These are phyloP conservation scores for Articulospora tetracladia DNA, from an alignment of 495 filamentous ascomycete species.

Conservation along the genomic window DNA sequence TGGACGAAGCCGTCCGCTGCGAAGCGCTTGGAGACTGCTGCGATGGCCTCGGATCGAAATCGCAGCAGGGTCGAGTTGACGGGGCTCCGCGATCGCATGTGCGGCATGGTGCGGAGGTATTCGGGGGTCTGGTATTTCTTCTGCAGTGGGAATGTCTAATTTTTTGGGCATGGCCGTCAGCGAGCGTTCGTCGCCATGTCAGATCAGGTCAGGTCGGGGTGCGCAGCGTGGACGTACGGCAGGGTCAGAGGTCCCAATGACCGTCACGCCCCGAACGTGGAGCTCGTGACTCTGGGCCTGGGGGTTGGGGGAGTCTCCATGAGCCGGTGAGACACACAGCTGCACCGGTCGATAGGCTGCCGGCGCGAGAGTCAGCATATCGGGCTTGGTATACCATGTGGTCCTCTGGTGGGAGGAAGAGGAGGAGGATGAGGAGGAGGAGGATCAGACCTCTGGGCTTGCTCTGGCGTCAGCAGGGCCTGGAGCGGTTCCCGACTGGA, in stretches of 20 bases:
- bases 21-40: slow-evolving; percentile 71
- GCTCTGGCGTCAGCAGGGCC: slow-evolving; percentile 70
- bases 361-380: slow-evolving; percentile 1
- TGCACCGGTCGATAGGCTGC: slow-evolving; percentile 74
- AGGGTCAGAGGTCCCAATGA: slow-evolving; percentile 74
- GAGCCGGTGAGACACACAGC: slow-evolving; percentile 74
- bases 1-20: slow-evolving; percentile 68
- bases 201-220: background rate
- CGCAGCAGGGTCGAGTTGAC: slow-evolving; percentile 76
- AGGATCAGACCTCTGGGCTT: slow-evolving; percentile 64
- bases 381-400: background rate
- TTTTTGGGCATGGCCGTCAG: background rate
- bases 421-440: slow-evolving; percentile 4
- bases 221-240: slow-evolving; percentile 52
- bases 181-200: background rate
- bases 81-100: slow-evolving; percentile 81
- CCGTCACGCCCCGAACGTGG: slow-evolving; percentile 58
- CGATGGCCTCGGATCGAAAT: slow-evolving; percentile 76
- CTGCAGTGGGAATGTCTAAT: slow-evolving; percentile 25
- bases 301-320: slow-evolving; percentile 70
- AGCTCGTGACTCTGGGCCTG: slow-evolving; percentile 77
- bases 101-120: slow-evolving; percentile 83
- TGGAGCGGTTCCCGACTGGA: slow-evolving; percentile 77
- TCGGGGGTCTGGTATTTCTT: slow-evolving; percentile 37
- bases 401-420: too few species aligned